Evolutionary conservation across 106 monocot species (phyloP), one percentile per base, ranked within the genome.

Genomic region (Dendrobium nobile): DNA sequence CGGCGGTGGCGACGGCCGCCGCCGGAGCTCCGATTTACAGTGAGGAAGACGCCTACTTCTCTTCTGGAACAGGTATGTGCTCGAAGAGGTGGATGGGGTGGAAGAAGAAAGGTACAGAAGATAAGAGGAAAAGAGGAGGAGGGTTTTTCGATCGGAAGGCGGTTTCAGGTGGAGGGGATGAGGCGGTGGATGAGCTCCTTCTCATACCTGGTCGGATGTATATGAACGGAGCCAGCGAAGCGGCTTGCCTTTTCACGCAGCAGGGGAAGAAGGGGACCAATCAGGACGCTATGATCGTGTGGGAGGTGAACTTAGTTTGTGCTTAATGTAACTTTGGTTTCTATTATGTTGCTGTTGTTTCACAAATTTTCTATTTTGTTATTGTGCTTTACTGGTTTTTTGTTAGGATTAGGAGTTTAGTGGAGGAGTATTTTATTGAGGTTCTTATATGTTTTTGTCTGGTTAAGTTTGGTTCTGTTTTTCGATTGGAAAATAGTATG

Each of bases 261-360:
- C 89, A 89, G 84, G 89, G 89, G 40, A 86, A 79, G 84, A 89
- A 89, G 75, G 86, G 89, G 65, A 84, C 86, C 56, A 89, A 84
- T 48, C 79, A 84, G 79, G 84, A 84, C 41, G 84, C 84, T 40
- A 84, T 84, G 84, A 43, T 84, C n/a, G 86, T 87, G 4, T 89
- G 89, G 86, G 89, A 89, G 89, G 89, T 89, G 43, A 74, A 7
- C 43, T 74, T 43, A 20, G 20, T 41, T 44, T 74, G 41, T 19
- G 74, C 5, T 44, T 74, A 42, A 20, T 44, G 41, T 74, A 44
- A 44, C 43, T 74, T 22, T 44, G n/a, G 41, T 22, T 74, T 74
- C 74, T 28, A 70, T 33, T 70, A 33, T 15, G 40, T 70, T 16
- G 70, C 43, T 44, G 20, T 18, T 0, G 3, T 74, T 74, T 74